A percentile compares a stretch with the other conserved stretches of the same genome.
Evolutionary conservation across 2,329 filamentous ascomycete species (phyloP).

Genomic region (Penicillium sp.): DNA sequence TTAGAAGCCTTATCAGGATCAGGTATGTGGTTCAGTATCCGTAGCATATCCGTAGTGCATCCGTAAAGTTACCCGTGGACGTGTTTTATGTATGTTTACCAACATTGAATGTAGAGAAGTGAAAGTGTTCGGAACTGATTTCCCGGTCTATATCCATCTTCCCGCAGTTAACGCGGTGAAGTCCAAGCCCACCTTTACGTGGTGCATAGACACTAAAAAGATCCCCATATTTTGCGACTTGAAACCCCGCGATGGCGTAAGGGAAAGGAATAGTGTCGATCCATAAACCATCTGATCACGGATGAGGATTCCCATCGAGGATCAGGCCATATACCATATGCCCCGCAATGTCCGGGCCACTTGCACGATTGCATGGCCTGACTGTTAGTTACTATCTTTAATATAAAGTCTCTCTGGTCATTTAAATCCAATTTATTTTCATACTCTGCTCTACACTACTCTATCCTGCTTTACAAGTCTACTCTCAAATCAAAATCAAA

Average conservation of each 20-base stretch:
- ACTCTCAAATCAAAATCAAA: not conserved
- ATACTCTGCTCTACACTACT: not conserved
- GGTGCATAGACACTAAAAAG: not conserved
- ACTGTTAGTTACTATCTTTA: conserved; percentile 4
- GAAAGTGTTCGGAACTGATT: not conserved
- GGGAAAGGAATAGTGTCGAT: not conserved
- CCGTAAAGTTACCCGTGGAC: too few species aligned
- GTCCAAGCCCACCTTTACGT: not conserved
- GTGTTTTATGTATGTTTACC: too few species aligned
- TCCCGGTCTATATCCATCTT: not conserved
- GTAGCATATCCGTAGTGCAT: too few species aligned
- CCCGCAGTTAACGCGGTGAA: not conserved
- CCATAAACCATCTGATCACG: conserved; percentile 15
- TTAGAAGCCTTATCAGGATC: too few species aligned
- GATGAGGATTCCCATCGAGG: conserved; percentile 9
- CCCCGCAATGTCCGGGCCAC: conserved; percentile 20
- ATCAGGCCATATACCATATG: conserved; percentile 22
- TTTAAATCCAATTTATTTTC: not conserved
- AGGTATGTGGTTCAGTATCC: too few species aligned
- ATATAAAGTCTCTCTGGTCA: conserved; percentile 13
- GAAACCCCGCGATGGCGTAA: conserved; percentile 26
- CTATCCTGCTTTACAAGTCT: not conserved
- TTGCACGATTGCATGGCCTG: conserved; percentile 22
- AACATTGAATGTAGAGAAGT: not conserved
- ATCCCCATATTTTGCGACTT: conserved; percentile 10